Evolutionary conservation across 116 monocot genomes (phyloP).

Genomic region (Papilionanthe hybrid): DNA sequence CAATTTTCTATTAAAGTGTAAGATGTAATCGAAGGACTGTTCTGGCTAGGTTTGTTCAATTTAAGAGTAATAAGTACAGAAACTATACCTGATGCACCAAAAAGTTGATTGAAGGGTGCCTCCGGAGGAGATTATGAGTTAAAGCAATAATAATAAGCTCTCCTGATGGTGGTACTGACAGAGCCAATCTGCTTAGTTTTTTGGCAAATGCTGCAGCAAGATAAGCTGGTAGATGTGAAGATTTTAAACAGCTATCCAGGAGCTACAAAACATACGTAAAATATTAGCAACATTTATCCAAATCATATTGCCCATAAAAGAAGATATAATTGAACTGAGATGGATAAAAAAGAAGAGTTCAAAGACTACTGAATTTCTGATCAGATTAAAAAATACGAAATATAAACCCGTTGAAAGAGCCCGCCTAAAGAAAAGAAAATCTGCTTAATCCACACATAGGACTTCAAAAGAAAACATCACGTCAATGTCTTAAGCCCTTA

Average conservation of each 20-base stretch:
- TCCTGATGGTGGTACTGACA: conserved; percentile 79
- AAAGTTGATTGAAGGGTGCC: conserved; percentile 97
- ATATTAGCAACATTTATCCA: neutral
- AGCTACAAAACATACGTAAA: conserved; percentile 47
- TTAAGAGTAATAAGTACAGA: neutral
- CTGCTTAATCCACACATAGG: too few species aligned
- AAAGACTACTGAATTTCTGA: neutral
- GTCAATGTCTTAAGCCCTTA: too few species aligned
- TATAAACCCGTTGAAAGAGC: too few species aligned
- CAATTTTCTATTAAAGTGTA: neutral
- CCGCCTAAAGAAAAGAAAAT: too few species aligned
- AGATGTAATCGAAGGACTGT: too few species aligned
- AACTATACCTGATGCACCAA: conserved; percentile 75
- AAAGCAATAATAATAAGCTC: conserved; percentile 78
- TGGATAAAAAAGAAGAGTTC: neutral
- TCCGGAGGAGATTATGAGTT: conserved; percentile 83
- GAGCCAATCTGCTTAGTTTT: conserved; percentile 79
- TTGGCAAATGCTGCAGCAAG: conserved; percentile 91
- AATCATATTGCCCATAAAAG: neutral
- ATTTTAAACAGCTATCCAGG: conserved; percentile 77
- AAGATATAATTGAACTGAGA: neutral
- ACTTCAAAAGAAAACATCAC: too few species aligned
- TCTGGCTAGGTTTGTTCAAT: neutral
- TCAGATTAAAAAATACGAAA: neutral
- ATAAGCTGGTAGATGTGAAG: conserved; percentile 83